Evolutionary conservation across 331 rosid species (phyloP).

Genomic region (Malus hybrid): DNA sequence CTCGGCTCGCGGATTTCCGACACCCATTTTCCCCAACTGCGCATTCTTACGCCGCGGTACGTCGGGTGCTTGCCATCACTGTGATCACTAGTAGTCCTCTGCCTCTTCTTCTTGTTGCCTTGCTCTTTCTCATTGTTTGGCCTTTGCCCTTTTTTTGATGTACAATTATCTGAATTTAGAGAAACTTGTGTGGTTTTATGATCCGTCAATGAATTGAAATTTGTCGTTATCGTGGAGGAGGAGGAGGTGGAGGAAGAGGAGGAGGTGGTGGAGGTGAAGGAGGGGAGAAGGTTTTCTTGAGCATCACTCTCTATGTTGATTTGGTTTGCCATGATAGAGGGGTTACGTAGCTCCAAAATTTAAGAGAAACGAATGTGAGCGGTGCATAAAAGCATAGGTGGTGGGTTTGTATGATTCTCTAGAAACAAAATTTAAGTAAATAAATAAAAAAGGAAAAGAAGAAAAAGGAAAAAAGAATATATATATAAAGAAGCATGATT

Average conservation of each 20-base stretch:
- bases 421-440: slow-evolving; percentile 10
- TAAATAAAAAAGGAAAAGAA: slow-evolving; percentile 12
- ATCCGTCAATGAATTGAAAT: slow-evolving; percentile 5
- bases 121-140: slow-evolving; percentile 12
- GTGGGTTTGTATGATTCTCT: slow-evolving; percentile 40
- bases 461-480: slow-evolving; percentile 13
- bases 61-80: slow-evolving; percentile 42
- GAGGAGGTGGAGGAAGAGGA: slow-evolving; percentile 1
- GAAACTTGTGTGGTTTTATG: background rate
- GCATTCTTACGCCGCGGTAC: slow-evolving; percentile 71
- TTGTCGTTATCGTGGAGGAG: slow-evolving; percentile 5
- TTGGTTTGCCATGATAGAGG: slow-evolving; percentile 14
- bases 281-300: slow-evolving; percentile 23
- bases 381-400: slow-evolving; percentile 27
- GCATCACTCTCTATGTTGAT: slow-evolving; percentile 62
- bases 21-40: slow-evolving; percentile 87
- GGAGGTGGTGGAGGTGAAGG: slow-evolving; percentile 14
- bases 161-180: background rate
- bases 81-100: slow-evolving; percentile 9
- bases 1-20: slow-evolving; percentile 84
- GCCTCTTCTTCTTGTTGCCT: slow-evolving; percentile 23
- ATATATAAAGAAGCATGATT: slow-evolving; percentile 30
- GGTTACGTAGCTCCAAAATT: slow-evolving; percentile 8
- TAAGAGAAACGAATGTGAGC: slow-evolving; percentile 23
- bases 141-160: slow-evolving; percentile 1